Conservation (phyloP, 1,284 basidiomycete genomes). For the Xerocomus amazonicus region DNA sequence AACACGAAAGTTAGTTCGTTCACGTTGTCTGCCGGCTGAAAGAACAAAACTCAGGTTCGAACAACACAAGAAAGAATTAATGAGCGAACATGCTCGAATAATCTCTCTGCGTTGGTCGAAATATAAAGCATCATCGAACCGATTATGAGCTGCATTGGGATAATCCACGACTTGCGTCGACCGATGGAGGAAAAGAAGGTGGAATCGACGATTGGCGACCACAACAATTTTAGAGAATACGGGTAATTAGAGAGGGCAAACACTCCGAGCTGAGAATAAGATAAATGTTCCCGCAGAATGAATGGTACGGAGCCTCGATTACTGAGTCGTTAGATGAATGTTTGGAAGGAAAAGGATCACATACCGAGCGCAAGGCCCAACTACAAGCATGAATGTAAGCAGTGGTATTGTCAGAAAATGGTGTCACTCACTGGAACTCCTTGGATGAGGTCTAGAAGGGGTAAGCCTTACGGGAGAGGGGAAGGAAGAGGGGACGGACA, state of each 20-base stretch:
- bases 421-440: slow-evolving; percentile 84
- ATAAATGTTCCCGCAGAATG: slow-evolving; percentile 90
- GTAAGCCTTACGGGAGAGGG: slow-evolving; percentile 16
- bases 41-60: slow-evolving; percentile 15
- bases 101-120: slow-evolving; percentile 73
- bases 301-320: slow-evolving; percentile 89
- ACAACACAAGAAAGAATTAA: background rate
- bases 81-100: slow-evolving; percentile 74
- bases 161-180: slow-evolving; percentile 96
- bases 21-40: slow-evolving; percentile 79
- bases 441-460: slow-evolving; percentile 76
- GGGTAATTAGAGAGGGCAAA: slow-evolving; percentile 96
- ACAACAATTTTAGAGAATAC: slow-evolving; percentile 95
- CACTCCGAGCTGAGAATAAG: slow-evolving; percentile 94
- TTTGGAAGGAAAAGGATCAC: slow-evolving; percentile 12
- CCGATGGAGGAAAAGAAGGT: slow-evolving; percentile 81
- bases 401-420: slow-evolving; percentile 9
- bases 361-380: slow-evolving; percentile 72
- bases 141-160: slow-evolving; percentile 93
- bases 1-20: slow-evolving; percentile 83
- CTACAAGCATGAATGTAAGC: slow-evolving; percentile 36
- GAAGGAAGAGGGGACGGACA: slow-evolving; percentile 57
- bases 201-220: slow-evolving; percentile 98
- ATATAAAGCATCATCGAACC: slow-evolving; percentile 89
- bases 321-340: slow-evolving; percentile 13